Conservation (phyloP, 495 filamentous ascomycete species). For the Letharia columbiana region DNA sequence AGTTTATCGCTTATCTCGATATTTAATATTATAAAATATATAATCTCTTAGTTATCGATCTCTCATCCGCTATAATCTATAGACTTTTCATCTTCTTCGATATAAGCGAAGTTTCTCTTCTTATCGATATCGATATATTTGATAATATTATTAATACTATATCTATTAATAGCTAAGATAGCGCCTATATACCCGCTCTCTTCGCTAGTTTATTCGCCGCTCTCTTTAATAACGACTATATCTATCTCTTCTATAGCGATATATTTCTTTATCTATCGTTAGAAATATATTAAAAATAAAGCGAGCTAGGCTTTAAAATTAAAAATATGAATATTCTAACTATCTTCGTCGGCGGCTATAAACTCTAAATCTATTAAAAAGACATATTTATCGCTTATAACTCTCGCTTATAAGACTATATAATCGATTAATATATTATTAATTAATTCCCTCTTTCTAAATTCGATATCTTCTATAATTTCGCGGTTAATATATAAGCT, state of each 20-base stretch:
- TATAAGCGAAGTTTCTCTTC: background rate
- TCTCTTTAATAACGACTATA: slow-evolving; percentile 8
- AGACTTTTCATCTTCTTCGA: slow-evolving; percentile 2
- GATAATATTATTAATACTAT: background rate
- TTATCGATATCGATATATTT: background rate
- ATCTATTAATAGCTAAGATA: slow-evolving; percentile 16
- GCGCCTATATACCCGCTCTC: slow-evolving; percentile 4
- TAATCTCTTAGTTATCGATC: slow-evolving; percentile 7
- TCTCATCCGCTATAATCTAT: slow-evolving; percentile 14
- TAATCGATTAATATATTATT: slow-evolving; percentile 2
- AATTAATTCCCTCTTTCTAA: slow-evolving; percentile 8
- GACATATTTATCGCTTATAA: background rate
- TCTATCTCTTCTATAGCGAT: slow-evolving; percentile 12
- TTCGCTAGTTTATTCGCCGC: slow-evolving; percentile 7
- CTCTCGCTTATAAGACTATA: background rate
- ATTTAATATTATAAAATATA: slow-evolving; percentile 4
- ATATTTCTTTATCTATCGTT: slow-evolving; percentile 9
- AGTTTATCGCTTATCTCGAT: slow-evolving; percentile 11
- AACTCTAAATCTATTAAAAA: slow-evolving; percentile 12
- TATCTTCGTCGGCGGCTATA: background rate
- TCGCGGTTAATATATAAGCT: background rate
- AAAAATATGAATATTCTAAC: slow-evolving; percentile 12
- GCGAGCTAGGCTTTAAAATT: slow-evolving; percentile 15
- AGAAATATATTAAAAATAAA: slow-evolving; percentile 14
- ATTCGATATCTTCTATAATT: background rate